phyloP scores from a whole-genome alignment of 116 monocot genomes.

The Dioscorea cayenensis region DNA sequence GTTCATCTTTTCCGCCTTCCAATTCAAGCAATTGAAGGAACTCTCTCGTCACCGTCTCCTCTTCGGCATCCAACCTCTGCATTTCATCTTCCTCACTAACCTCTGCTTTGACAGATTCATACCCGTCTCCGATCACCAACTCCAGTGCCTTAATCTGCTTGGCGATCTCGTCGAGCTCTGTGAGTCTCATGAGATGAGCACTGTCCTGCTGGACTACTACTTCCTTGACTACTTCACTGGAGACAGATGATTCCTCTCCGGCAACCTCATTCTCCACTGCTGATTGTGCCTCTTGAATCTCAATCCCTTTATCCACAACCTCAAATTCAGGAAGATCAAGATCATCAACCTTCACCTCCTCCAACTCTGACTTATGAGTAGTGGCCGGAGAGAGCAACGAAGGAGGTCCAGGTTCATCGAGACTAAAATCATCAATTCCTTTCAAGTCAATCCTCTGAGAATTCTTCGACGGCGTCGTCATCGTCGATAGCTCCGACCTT shows the following conservation, averaged over 20 bases:
- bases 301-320: slow-evolving; percentile 85
- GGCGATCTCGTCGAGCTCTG: slow-evolving; percentile 77
- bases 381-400: not conserved
- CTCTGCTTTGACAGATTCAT: not conserved
- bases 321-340: slow-evolving; percentile 77
- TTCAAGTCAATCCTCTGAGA: slow-evolving; percentile 24
- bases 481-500: slow-evolving; percentile 18
- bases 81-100: slow-evolving; percentile 10
- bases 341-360: slow-evolving; percentile 37
- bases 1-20: slow-evolving; percentile 18
- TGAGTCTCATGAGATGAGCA: slow-evolving; percentile 40
- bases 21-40: slow-evolving; percentile 78
- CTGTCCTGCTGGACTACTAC: slow-evolving; percentile 60
- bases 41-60: slow-evolving; percentile 74
- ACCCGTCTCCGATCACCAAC: slow-evolving; percentile 41
- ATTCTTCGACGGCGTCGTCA: slow-evolving; percentile 17
- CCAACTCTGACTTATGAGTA: slow-evolving; percentile 18
- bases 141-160: slow-evolving; percentile 83
- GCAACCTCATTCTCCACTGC: slow-evolving; percentile 10
- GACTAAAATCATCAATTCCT: slow-evolving; percentile 81
- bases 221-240: slow-evolving; percentile 76
- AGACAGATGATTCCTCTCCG: slow-evolving; percentile 21
- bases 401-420: slow-evolving; percentile 44
- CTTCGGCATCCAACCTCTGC: slow-evolving; percentile 53
- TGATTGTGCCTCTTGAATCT: slow-evolving; percentile 26